Base-by-base conservation (phyloP, 768 basidiomycete genomes). In the Sarcodon sp. region DNA sequence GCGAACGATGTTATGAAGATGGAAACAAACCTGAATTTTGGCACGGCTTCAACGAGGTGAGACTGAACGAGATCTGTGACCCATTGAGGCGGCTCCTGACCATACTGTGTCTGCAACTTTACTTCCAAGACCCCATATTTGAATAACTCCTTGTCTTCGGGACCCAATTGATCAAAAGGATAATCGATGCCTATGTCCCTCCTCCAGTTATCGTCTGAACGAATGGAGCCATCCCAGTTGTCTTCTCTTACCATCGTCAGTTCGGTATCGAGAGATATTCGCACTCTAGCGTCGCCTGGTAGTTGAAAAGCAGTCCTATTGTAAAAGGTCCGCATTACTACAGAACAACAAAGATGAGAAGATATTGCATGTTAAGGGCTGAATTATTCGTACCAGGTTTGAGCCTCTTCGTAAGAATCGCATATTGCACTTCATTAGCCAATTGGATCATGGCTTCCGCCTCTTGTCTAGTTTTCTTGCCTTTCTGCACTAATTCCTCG, bases 231-330 rank as follows among this genome's bases (percentile, higher is more conserved):
- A 62, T 97, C 93, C 88, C 93, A 98, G 59, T 96, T 88, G 59
- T 98, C 96, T 65, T 99, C 96, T 52, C 96, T 77, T 47, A 96
- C 64, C 76, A 99, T 82, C 3, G 88, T 85, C 33, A 99, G 76
- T 62, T 97, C 90, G 0, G 96, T 99, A 60, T 99, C 96, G 51
- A 99, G 80, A 13, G 96, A 98, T 51, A 99, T 97, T 45, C 96
- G 91, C 35, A 99, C 96, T 46, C 90, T 80, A n/a, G 92, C 94
- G 60, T 99, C 94, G 16, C 94, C 94, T 7, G 96, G 96, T 18
- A 99, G 77, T 65, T 99, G 96, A 73, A 99, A 99, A 1, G 96
- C 96, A 11, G 96, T 98, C 37, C 96, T 86, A 60, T 97, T 96
- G 69, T 98, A 99, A 68, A 97, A 99, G 7, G 93, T 90, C 15